Evolutionary conservation across 1,139 yeast genomes (phyloP), one percentile per base, ranked within the genome.

Genomic region (Yamadazyma conglobata): DNA sequence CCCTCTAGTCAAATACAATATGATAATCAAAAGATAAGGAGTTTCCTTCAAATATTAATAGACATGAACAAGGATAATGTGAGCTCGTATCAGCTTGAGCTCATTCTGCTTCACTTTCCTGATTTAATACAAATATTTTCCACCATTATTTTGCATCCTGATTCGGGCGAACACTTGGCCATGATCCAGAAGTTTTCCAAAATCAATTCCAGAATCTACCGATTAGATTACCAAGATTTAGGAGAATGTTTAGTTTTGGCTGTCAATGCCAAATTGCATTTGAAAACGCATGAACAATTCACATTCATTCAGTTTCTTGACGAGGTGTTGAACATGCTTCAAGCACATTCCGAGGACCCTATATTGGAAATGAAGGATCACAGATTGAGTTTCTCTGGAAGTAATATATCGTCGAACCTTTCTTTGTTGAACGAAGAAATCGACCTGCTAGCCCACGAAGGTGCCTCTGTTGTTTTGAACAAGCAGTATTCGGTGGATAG

Each of bases 341-440:
- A 30, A n/a, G 24, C 23, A 5, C 18, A 17, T 11, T 18, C 35
- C 6, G 20, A 22, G 11, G 41, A 37, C 24, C 38, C 38, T 6
- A 14, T 24, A 10, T 15, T 32, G 13, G 41, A 34, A 10, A 14
- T 29, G 13, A 22, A 16, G 11, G 38, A 34, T 9, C 23, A 26
- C 17, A 25, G 39, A 20, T 22, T 38, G 15, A 38, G 42, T 24
- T 31, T 32, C 22, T 35, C 39, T 25, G 39, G 33, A 9, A 29
- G 32, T 11, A 38, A 33, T 17, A 15, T 33, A 10, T 35, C 38
- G 12, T 33, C 31, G 18, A 32, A 22, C 6, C 21, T 35, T 10
- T 35, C 39, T 2, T 28, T 35, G 12, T 19, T 10, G n/a, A 27
- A 30, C 24, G 35, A 25, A n/a, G 38, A 37, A 11, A 13, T 25